phyloP scores from a whole-genome alignment of 2,329 filamentous ascomycete species.

The Fonsecaea erecta region DNA sequence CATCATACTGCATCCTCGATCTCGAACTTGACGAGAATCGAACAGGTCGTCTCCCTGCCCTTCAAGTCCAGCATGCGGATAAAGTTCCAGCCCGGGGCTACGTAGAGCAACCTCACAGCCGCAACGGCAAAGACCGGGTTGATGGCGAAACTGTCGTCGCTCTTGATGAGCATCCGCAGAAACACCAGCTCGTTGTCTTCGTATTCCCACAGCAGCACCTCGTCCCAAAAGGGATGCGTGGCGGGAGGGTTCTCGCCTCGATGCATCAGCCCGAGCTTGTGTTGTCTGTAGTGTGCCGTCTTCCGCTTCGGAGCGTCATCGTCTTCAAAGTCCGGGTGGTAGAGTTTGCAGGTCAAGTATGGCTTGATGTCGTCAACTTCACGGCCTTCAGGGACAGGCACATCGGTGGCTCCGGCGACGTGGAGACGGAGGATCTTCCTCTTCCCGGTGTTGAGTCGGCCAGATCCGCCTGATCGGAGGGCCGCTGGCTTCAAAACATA shows the following conservation, averaged over 20 bases:
- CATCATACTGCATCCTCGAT: slow-evolving; percentile 22
- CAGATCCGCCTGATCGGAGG: slow-evolving; percentile 30
- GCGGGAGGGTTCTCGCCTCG: slow-evolving; percentile 25
- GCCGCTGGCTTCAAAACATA: slow-evolving; percentile 35
- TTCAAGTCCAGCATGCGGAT: slow-evolving; percentile 33
- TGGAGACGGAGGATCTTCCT: slow-evolving; percentile 34
- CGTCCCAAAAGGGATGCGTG: slow-evolving; percentile 37
- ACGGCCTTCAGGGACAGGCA: slow-evolving; percentile 33
- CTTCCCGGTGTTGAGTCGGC: slow-evolving; percentile 23
- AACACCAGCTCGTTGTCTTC: slow-evolving; percentile 37
- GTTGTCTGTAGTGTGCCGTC: slow-evolving; percentile 35
- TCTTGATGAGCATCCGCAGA: slow-evolving; percentile 36
- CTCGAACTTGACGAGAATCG: slow-evolving; percentile 34
- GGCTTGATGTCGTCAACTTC: slow-evolving; percentile 34
- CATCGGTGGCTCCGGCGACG: slow-evolving; percentile 33
- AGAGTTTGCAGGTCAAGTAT: slow-evolving; percentile 37
- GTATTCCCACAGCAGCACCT: slow-evolving; percentile 36
- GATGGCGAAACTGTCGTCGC: slow-evolving; percentile 35
- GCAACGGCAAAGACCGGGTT: slow-evolving; percentile 36
- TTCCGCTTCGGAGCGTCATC: slow-evolving; percentile 33
- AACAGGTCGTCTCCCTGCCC: slow-evolving; percentile 31
- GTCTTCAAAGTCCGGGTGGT: slow-evolving; percentile 30
- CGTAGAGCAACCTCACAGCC: slow-evolving; percentile 35
- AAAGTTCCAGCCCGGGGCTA: slow-evolving; percentile 33
- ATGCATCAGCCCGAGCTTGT: slow-evolving; percentile 35